phyloP scores from a whole-genome alignment of 176 grass and related monocot species.

The Aegilops speltoides region DNA sequence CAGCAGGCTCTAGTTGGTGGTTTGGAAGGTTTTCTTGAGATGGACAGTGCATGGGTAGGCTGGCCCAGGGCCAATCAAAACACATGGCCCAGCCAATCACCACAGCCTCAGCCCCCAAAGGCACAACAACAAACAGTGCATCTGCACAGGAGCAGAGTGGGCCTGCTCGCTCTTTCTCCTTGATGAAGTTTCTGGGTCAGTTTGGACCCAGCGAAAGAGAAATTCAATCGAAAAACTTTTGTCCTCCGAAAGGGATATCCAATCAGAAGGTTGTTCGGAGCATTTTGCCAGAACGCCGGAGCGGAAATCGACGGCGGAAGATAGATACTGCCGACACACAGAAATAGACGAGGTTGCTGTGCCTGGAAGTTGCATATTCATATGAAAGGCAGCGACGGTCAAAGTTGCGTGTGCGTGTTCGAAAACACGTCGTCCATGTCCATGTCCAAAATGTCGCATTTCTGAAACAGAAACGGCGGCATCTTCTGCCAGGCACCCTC shows the following conservation, averaged over 20 bases:
- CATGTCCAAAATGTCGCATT: neutral
- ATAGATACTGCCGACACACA: neutral
- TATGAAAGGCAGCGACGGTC: neutral
- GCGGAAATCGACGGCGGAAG: neutral
- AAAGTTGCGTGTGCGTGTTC: constrained; percentile 9
- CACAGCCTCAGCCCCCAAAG: neutral
- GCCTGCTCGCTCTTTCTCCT: neutral
- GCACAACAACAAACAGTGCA: neutral
- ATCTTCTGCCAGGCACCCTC: neutral
- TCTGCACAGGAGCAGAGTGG: constrained; percentile 11
- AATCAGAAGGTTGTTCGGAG: constrained; percentile 1
- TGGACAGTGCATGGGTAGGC: constrained; percentile 28
- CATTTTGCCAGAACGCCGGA: neutral
- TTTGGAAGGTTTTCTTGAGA: constrained; percentile 36
- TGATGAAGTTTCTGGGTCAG: constrained; percentile 18
- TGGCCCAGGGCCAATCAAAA: constrained; percentile 34
- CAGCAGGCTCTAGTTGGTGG: constrained; percentile 19
- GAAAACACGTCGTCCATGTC: neutral
- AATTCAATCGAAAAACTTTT: constrained; percentile 4
- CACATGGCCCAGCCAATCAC: constrained; percentile 32
- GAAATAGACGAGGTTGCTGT: neutral
- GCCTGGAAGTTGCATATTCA: neutral
- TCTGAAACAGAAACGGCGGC: neutral
- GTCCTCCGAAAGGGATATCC: constrained; percentile 7
- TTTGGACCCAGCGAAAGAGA: constrained; percentile 17